Percentiles rank a stretch among this genome's conserved stretches.
Evolutionary conservation across 2,329 filamentous ascomycete genomes (phyloP).

Genomic region (Cytospora mali): DNA sequence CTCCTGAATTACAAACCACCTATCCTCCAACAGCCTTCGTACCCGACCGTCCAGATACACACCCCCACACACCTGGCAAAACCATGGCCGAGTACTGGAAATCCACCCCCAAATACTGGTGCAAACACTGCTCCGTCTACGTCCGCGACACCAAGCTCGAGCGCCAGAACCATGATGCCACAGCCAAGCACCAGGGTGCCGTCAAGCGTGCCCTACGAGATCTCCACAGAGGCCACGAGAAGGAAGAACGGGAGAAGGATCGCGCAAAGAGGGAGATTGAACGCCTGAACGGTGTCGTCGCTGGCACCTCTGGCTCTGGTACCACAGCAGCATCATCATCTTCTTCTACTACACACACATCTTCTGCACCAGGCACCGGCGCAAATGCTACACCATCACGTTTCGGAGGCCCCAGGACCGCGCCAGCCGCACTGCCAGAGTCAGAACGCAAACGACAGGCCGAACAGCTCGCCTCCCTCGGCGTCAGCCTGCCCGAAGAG

Average conservation of each 20-base stretch:
- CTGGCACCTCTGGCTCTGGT: constrained; percentile 45
- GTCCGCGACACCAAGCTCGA: constrained; percentile 93
- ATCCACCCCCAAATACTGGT: constrained; percentile 96
- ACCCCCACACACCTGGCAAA: no score
- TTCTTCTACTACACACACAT: constrained; percentile 37
- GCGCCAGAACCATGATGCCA: constrained; percentile 85
- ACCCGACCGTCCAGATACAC: no score
- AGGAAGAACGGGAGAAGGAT: constrained; percentile 78
- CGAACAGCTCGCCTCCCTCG: constrained; percentile 84
- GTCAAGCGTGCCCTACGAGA: constrained; percentile 90
- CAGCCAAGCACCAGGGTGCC: constrained; percentile 78
- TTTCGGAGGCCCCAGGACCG: background rate
- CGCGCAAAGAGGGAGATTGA: constrained; percentile 83
- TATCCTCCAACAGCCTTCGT: no score
- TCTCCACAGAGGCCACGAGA: constrained; percentile 82
- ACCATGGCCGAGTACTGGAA: constrained; percentile 99
- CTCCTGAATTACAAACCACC: no score
- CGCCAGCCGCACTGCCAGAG: constrained; percentile 44
- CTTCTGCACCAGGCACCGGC: constrained; percentile 24
- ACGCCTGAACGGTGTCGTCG: constrained; percentile 76
- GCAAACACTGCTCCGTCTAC: constrained; percentile 91
- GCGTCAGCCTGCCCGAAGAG: constrained; percentile 79
- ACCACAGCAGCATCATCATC: constrained; percentile 44
- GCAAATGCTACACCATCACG: background rate
- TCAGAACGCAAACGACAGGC: constrained; percentile 81